Conservation (phyloP, 768 basidiomycete species). For the Amanita pseudoporphyria region DNA sequence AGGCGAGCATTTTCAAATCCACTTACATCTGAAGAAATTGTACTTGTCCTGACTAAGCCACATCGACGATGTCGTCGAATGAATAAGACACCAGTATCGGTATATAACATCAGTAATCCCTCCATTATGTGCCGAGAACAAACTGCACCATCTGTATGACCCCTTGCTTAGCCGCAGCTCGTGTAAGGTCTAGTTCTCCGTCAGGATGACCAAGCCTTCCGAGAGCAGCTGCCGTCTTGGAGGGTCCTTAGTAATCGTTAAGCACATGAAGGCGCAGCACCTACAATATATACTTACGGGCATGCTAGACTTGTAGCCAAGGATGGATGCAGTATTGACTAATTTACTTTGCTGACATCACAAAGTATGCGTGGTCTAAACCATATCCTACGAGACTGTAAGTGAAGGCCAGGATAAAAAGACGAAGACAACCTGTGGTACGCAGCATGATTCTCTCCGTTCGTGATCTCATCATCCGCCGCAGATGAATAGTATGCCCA, state of each 20-base stretch:
- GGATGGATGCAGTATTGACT: constrained; percentile 70
- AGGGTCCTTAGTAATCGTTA: neutral
- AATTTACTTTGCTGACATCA: constrained; percentile 82
- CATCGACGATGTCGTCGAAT: constrained; percentile 93
- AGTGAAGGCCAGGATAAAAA: neutral
- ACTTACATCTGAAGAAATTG: constrained; percentile 78
- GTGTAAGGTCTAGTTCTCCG: constrained; percentile 88
- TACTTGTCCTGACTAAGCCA: constrained; percentile 64
- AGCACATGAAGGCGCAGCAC: constrained; percentile 9
- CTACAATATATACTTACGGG: constrained; percentile 78
- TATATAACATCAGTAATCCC: constrained; percentile 41
- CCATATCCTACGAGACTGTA: constrained; percentile 49
- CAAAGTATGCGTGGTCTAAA: constrained; percentile 83
- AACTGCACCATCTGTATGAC: constrained; percentile 39
- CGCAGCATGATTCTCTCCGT: constrained; percentile 82
- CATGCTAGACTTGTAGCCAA: constrained; percentile 67
- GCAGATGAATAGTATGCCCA: constrained; percentile 99
- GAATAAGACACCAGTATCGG: constrained; percentile 93
- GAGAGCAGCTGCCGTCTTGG: constrained; percentile 67
- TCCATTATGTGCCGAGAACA: neutral
- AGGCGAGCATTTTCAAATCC: neutral
- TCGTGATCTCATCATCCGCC: constrained; percentile 89
- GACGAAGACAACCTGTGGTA: constrained; percentile 60
- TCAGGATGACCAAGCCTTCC: constrained; percentile 95
- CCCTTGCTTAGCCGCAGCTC: constrained; percentile 68